phyloP scores from a whole-genome alignment of 805 yeast species.

The Barnettozyma sp. region DNA sequence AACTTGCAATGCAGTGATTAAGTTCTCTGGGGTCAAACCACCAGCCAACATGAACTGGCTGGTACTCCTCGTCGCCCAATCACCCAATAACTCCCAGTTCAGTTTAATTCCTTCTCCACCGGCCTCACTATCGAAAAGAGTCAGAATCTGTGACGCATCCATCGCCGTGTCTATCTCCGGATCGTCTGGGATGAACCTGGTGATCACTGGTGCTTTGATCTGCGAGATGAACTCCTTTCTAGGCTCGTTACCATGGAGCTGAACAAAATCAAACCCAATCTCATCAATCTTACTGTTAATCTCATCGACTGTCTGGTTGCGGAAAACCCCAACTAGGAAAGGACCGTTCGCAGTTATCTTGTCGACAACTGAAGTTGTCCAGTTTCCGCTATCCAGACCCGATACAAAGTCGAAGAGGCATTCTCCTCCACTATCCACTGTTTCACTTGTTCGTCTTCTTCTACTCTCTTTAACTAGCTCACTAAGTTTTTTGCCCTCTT shows the following conservation, averaged over 20 bases:
- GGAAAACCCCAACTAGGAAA: conserved; percentile 80
- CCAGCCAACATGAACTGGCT: conserved; percentile 71
- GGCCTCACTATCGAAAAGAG: conserved; percentile 75
- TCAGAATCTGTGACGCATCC: conserved; percentile 38
- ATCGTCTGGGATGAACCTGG: conserved; percentile 62
- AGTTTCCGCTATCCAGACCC: not conserved
- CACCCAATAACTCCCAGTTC: conserved; percentile 55
- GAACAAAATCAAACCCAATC: conserved; percentile 67
- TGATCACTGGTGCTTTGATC: conserved; percentile 53
- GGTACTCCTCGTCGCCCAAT: conserved; percentile 27
- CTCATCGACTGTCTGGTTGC: conserved; percentile 68
- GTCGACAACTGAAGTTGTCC: conserved; percentile 12
- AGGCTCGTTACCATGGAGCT: conserved; percentile 77
- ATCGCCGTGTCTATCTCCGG: conserved; percentile 29
- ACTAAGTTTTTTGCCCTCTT: conserved; percentile 42
- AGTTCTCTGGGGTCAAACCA: conserved; percentile 76
- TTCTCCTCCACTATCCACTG: not conserved
- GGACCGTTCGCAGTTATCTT: conserved; percentile 43
- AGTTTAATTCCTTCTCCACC: conserved; percentile 90
- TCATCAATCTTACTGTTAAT: conserved; percentile 37
- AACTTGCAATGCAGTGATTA: conserved; percentile 40
- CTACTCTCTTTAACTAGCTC: too few relatives aligned
- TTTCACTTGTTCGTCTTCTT: conserved; percentile 11
- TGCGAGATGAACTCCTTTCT: conserved; percentile 33
- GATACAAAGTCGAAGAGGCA: conserved; percentile 1